These are phyloP conservation scores for Pythium chondricola DNA, from an alignment of 352 stramenopile genomes.

Conservation along the genomic window DNA sequence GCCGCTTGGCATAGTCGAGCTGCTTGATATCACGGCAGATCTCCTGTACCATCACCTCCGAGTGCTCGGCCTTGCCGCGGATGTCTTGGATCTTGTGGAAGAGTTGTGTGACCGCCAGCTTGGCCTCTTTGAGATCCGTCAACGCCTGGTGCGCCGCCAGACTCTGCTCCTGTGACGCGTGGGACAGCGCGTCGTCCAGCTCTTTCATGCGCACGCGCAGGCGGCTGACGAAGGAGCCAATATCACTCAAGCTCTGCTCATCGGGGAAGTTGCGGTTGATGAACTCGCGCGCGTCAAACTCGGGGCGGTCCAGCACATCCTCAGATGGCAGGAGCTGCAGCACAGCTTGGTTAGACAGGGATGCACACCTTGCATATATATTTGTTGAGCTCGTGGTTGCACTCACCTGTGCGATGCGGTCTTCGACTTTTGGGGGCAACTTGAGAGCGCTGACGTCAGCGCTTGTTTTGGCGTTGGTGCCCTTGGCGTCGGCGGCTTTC, in stretches of 20 bases:
- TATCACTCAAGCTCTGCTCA: constrained; percentile 68
- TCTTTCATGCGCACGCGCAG: constrained; percentile 73
- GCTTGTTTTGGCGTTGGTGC: neutral
- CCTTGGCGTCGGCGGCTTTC: constrained; percentile 11
- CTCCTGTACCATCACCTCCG: constrained; percentile 95
- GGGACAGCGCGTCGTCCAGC: constrained; percentile 73
- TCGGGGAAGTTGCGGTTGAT: constrained; percentile 92
- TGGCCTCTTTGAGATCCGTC: constrained; percentile 78
- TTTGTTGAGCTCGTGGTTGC: too few relatives aligned
- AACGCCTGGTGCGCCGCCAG: constrained; percentile 71
- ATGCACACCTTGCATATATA: too few relatives aligned
- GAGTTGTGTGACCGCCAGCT: constrained; percentile 83
- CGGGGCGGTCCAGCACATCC: constrained; percentile 78
- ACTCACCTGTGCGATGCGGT: constrained; percentile 43
- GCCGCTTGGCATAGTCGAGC: constrained; percentile 96
- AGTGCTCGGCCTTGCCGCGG: constrained; percentile 91
- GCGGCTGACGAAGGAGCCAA: constrained; percentile 81
- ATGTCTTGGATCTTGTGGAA: constrained; percentile 92
- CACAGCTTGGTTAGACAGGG: neutral
- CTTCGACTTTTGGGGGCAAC: constrained; percentile 43
- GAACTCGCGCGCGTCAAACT: constrained; percentile 90
- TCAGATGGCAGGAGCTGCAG: constrained; percentile 67
- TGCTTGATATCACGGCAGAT: constrained; percentile 99
- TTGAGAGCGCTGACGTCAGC: constrained; percentile 31
- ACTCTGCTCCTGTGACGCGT: constrained; percentile 75